Evolutionary conservation across 768 basidiomycete genomes (phyloP), one percentile per base, ranked within the genome.

Genomic region (Megacollybia marginata): DNA sequence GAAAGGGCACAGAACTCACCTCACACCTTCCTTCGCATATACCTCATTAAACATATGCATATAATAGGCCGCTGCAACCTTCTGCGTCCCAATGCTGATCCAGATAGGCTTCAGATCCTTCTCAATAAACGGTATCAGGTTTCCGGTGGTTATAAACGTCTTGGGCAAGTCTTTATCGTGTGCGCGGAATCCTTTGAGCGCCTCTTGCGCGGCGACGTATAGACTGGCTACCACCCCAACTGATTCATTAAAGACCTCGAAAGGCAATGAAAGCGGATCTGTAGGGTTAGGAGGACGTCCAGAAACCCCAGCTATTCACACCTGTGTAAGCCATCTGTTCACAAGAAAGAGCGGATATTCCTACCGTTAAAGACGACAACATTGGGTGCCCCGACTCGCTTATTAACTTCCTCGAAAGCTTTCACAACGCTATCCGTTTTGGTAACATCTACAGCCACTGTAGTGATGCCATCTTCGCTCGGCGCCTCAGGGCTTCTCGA

Each of bases 281-380:
- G 49, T 47, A 20, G 53, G 45, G 10, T 44, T 45, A 1, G 58
- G 47, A 13, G 59, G 58, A 18, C 43, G 13, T n/a, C 13, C 36
- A 12, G 56, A 44, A 18, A 48, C 45, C 1, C 57, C 58, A 47
- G 56, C 59, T 63, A 18, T 5, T 2, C 34, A 34, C 19, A 16
- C 36, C 18, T 18, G 16, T 33, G 23, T 19, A 19, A 20, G 23
- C 10, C 12, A 38, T 11, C 34, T 33, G 12, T 18, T 18, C 8
- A 28, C 2, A 23, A 31, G 19, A 46, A 48, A 15, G 58, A 42
- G 32, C 57, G 16, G 19, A 46, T 54, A 38, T 44, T 48, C 36
- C 52, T 62, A 52, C 75, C 74, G 51, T 76, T 77, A 54, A 69
- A 75, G 35, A 75, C 59, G 6, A 78, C 73, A 42, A 75, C 59